Base-by-base conservation (phyloP, 352 stramenopile genomes). In the Globisporangium rhizosaccharum region DNA sequence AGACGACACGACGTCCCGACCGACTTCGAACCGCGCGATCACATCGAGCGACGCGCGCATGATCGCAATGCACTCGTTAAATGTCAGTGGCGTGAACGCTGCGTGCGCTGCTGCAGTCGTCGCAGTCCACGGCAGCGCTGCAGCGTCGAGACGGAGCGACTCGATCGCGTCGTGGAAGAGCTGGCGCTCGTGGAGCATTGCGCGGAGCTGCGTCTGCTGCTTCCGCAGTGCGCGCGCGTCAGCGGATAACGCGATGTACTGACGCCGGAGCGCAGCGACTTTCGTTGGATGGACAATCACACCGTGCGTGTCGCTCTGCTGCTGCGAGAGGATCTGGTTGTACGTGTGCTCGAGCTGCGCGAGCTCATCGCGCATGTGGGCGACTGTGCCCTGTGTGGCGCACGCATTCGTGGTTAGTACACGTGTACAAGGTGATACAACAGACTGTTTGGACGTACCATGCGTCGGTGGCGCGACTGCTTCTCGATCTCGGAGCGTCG, bases 401-500 rank as follows among this genome's bases (percentile, higher is more conserved):
- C 15, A 23, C n/a, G 33, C 11, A 11, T 39, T 11, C 10, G 33
- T 28, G 6, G 5, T 30, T 37, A 30, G 17, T 23, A n/a, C 9
- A 39, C 3, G 28, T 14, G n/a, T 3, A 7, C 9, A 46, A 45
- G n/a, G 6, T 17, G 7, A n/a, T n/a, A n/a, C n/a, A n/a, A n/a
- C n/a, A n/a, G n/a, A n/a, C 14, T 11, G 44, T 25, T 6, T 48
- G 44, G 44, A 48, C 11, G 26, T 42, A 63, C 57, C 49, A 41
- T 33, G 26, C 72, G 75, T 23, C 79, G 70, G 58, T 85, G 67
- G 8, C 79, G 72, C 20, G 79, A 88, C 45, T 75, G 71, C 54
- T 73, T 72, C 62, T 88, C 79, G 53, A 88, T 86, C 71, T 86
- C 79, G 23, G 74, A 82, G 20, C 79, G 66, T 2, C 72, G 58